A percentile compares a stretch with the other conserved stretches of the same genome.
Evolutionary conservation across 2,329 filamentous ascomycete species (phyloP).

Genomic region (Trichoderma breve): DNA sequence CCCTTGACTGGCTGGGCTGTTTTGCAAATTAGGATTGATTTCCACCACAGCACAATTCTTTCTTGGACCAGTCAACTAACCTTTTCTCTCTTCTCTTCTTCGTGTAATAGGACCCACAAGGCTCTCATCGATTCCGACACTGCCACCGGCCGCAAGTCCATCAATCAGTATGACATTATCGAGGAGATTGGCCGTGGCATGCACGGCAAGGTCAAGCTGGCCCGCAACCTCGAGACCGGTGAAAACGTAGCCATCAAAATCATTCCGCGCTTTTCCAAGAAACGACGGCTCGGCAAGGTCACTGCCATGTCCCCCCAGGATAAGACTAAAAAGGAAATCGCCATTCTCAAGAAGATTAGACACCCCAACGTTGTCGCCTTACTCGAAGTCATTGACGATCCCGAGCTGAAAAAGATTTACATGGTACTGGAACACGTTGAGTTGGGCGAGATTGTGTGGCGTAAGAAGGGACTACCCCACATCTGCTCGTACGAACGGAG

Average conservation of each 20-base stretch:
- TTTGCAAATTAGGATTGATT: neutral
- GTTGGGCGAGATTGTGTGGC: slow-evolving; percentile 90
- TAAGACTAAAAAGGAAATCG: slow-evolving; percentile 93
- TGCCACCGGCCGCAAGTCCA: slow-evolving; percentile 87
- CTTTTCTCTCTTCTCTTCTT: neutral
- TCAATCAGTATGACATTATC: slow-evolving; percentile 97
- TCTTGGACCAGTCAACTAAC: neutral
- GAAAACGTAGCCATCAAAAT: slow-evolving; percentile 97
- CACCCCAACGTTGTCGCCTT: slow-evolving; percentile 96
- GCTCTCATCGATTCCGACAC: slow-evolving; percentile 87
- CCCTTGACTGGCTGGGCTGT: neutral
- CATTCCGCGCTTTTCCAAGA: slow-evolving; percentile 92
- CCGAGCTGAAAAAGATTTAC: slow-evolving; percentile 95
- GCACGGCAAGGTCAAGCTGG: slow-evolving; percentile 96
- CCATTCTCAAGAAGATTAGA: slow-evolving; percentile 95
- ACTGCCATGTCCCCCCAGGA: slow-evolving; percentile 63
- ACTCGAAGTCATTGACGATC: slow-evolving; percentile 96
- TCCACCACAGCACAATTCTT: neutral
- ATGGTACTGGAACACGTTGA: slow-evolving; percentile 96
- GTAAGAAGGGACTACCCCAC: slow-evolving; percentile 80
- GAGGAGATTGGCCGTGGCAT: slow-evolving; percentile 94
- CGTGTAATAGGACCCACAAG: slow-evolving; percentile 69
- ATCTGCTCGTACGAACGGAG: slow-evolving; percentile 80
- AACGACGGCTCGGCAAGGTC: slow-evolving; percentile 83
- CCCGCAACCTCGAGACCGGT: slow-evolving; percentile 71